Evolutionary conservation across 108 stramenopile species (phyloP).

Genomic region (Schizochytrium sp.): DNA sequence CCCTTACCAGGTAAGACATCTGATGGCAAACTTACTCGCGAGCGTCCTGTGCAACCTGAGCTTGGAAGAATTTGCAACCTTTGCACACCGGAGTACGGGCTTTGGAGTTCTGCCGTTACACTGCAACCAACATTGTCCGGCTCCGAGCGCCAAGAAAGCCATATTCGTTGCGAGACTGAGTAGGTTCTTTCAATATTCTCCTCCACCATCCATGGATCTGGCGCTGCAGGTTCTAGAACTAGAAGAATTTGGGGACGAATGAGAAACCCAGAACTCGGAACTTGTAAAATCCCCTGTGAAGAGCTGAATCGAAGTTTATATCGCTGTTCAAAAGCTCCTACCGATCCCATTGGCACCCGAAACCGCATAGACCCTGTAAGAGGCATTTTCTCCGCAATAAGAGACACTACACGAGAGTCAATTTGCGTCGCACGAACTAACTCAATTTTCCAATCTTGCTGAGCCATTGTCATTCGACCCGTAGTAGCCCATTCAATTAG

Average conservation of each 20-base stretch:
- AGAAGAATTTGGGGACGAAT: background rate
- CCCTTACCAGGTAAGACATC: background rate
- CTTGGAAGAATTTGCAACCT: background rate
- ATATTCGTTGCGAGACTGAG: background rate
- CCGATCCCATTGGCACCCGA: background rate
- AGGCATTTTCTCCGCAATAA: background rate
- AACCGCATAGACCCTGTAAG: background rate
- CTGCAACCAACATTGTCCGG: background rate
- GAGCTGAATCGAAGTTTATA: constrained; percentile 2
- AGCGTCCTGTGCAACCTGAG: background rate
- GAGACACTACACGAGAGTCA: background rate
- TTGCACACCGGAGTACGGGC: background rate
- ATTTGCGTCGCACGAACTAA: background rate
- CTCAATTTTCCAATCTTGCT: background rate
- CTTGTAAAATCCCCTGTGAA: background rate
- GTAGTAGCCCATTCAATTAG: background rate
- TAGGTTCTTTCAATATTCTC: background rate
- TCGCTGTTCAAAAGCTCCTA: background rate
- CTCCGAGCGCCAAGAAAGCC: constrained; percentile 1
- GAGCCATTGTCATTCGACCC: background rate
- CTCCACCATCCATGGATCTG: background rate
- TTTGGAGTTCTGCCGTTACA: background rate
- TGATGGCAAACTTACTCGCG: background rate
- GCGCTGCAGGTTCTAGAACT: background rate
- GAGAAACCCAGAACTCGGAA: background rate